Conservation (phyloP, 2,329 filamentous ascomycete species). For the Rhinocladiella mackenziei region DNA sequence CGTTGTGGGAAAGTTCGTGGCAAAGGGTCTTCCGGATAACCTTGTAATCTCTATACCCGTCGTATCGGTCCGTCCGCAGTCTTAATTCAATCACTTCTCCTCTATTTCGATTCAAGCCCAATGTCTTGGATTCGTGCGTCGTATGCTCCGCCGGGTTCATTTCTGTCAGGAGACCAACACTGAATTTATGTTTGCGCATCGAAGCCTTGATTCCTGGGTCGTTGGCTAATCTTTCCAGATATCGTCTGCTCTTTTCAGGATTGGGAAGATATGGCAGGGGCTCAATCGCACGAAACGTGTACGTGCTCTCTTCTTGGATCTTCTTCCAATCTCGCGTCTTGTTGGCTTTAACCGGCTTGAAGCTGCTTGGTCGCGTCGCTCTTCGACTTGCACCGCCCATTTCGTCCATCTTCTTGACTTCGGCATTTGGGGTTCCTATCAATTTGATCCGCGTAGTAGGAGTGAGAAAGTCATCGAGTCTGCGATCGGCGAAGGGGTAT, state of each 20-base stretch:
- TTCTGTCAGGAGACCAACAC: conserved; percentile 81
- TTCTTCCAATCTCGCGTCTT: conserved; percentile 32
- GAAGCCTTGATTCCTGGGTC: conserved; percentile 80
- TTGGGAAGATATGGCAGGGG: conserved; percentile 74
- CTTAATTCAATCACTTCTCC: conserved; percentile 89
- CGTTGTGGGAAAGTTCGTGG: conserved; percentile 92
- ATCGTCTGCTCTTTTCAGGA: conserved; percentile 64
- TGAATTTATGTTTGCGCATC: conserved; percentile 82
- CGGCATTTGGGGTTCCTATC: conserved; percentile 41
- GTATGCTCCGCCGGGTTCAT: conserved; percentile 90
- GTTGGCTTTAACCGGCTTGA: conserved; percentile 21
- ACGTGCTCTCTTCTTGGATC: conserved; percentile 57
- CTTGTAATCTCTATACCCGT: conserved; percentile 89
- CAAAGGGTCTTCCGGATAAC: conserved; percentile 88
- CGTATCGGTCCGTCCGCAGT: conserved; percentile 86
- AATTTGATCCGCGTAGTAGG: conserved; percentile 46
- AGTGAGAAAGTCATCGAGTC: conserved; percentile 35
- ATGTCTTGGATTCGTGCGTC: conserved; percentile 71
- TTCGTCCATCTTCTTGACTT: conserved; percentile 42
- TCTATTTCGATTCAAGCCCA: conserved; percentile 81
- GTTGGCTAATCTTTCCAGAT: conserved; percentile 70
- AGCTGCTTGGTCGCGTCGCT: conserved; percentile 33
- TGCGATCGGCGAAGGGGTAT: conserved; percentile 40
- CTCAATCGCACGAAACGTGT: conserved; percentile 75
- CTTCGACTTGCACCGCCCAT: conserved; percentile 34